Evolutionary conservation across 257 asterid genomes (phyloP), one percentile per base, ranked within the genome.

Genomic region (Solanum sitiens): DNA sequence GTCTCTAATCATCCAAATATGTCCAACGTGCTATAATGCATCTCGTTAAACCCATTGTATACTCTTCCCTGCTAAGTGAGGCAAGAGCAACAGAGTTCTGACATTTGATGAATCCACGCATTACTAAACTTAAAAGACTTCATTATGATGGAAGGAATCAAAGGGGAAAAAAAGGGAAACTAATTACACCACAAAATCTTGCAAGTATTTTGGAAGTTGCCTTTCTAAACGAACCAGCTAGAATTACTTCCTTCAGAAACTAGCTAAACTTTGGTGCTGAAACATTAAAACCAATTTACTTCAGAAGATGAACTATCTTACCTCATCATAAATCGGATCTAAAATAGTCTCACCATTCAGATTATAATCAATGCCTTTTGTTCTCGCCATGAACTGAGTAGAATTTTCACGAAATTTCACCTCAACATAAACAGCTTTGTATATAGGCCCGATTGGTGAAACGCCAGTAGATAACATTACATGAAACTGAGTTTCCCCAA

Each of bases 301-400:
- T 42, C 84, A 79, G 39, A 79, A 44, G 84, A 79, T 25, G 56
- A 45, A 68, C 65, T 47, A 71, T 73, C 63, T 45, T 93, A 95
- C 99, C 98, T 94, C 95, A 37, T 91, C 91, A 72, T 91, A 91
- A 72, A 96, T 89, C n/a, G 91, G 93, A 70, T 91, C 93, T 72
- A 95, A 88, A 82, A 96, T 88, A 86, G 98, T 76, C 87, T 89
- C 91, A 84, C 98, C 99, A 90, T 95, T 98, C 72, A 96, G 95
- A 87, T 91, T 89, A 88, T 82, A 91, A 73, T 21, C 89, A 53
- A 79, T 89, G 76, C 92, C 87, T 86, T 91, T 93, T 85, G 93
- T 92, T 74, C 92, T 91, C 86, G 93, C 98, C 83, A 96, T 94
- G 86, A 96, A 93, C 96, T 93, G 92, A 16, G 98, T 94, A 40